phyloP scores from a whole-genome alignment of 2,329 filamentous ascomycete species.

The Cephalotrichum gorgonifer region DNA sequence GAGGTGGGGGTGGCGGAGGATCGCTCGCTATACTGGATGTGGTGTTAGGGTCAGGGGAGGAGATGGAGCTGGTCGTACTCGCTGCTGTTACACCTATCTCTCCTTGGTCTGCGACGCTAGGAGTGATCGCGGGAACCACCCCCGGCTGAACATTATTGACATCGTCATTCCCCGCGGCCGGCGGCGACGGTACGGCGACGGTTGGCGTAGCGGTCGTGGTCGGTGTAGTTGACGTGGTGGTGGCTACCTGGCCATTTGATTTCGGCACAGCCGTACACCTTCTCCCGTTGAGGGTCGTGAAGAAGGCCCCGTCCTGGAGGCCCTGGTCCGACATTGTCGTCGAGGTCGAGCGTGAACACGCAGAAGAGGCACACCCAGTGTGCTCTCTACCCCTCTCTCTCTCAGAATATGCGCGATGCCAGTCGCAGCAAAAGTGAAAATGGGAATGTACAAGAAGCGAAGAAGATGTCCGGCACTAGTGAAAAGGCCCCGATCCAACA shows the following conservation, averaged over 20 bases:
- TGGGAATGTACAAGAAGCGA: constrained; percentile 4
- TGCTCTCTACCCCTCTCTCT: constrained; percentile 9
- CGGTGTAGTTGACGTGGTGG: constrained; percentile 11
- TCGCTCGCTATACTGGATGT: background rate
- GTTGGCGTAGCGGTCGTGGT: constrained; percentile 10
- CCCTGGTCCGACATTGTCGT: constrained; percentile 30
- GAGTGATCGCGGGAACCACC: background rate
- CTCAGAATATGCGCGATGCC: constrained; percentile 25
- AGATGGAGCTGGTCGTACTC: constrained; percentile 25
- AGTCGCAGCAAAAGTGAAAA: constrained; percentile 22
- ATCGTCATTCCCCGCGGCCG: background rate
- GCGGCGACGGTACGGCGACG: background rate
- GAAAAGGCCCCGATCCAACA: background rate
- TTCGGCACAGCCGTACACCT: constrained; percentile 44
- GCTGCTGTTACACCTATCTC: constrained; percentile 10
- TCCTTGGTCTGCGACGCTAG: background rate
- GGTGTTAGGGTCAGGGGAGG: constrained; percentile 11
- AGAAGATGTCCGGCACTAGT: background rate
- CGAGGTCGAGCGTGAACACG: background rate
- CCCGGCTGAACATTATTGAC: background rate
- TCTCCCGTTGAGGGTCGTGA: constrained; percentile 37
- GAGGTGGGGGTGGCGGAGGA: background rate
- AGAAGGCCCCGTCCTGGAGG: constrained; percentile 34
- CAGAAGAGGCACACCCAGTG: constrained; percentile 6
- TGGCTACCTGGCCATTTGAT: constrained; percentile 9